Evolutionary conservation across 345 rosid species (phyloP), one percentile per base, ranked within the genome.

Genomic region (Arabis alpina): DNA sequence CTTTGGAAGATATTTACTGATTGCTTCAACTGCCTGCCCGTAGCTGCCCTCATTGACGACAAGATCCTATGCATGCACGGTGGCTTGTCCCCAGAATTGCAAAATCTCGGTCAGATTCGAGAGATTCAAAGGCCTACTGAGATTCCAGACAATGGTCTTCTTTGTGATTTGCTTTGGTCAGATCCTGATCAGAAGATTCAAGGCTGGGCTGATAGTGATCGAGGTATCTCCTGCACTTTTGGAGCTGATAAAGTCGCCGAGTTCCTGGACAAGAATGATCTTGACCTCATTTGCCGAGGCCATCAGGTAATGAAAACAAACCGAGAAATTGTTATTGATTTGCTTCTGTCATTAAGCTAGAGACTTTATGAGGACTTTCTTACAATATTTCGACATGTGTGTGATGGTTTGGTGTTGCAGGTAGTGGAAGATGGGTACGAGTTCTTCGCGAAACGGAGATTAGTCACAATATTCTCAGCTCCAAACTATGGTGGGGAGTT

Each of bases 401-500:
- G 68, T 64, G 59, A 11, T 34, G 32, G 44, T 15, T 55, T 48
- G 42, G 11, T 23, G 49, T 64, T 73, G 61, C 82, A 93, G 98
- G 96, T 91, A 59, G 99, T 93, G 73, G 99, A 93, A 80, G 99
- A 93, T 15, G 97, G 99, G 32, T 91, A 93, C 1, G 96, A 93
- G 79, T 93, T 93, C 60, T 94, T 94, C 9, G 97, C 96, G 0
- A 86, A 83, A 61, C 73, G 95, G 71, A 86, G 83, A 72, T 67
- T 94, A 72, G 98, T 93, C 27, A 93, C 95, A 0, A 86, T 93
- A 61, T 93, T 93, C 79, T 93, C 98, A 19, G 98, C 98, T 55
- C 93, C 98, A 53, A 93, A 93, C 85, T 93, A 93, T 61, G 98
- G 97, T 14, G 98, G 98, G 36, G 98, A 93, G 75, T 93, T 93